Evolutionary conservation across 2,329 filamentous ascomycete genomes (phyloP), one percentile per base, ranked within the genome.

Genomic region (Pyrenochaeta sp.): DNA sequence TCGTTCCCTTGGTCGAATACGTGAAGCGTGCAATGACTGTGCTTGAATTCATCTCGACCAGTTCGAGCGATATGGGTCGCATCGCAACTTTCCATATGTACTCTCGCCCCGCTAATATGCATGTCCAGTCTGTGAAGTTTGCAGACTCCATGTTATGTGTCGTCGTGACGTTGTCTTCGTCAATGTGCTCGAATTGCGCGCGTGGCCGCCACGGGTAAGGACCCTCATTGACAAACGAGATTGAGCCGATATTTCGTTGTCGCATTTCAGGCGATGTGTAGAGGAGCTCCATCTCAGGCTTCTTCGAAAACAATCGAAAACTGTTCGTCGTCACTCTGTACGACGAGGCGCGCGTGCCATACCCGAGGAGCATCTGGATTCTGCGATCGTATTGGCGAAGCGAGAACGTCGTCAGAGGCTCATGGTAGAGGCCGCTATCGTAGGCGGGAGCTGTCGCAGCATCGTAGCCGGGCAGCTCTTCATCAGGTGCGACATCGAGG

Each of bases 181-280:
- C 38, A 13, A 35, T 48, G 23, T 63, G 50, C 3, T 44, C 28
- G 20, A 68, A 61, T 28, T 58, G 56, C 9, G 67, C 67, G 8
- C 65, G 59, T 21, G 65, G 65, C 18, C 65, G 54, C 67, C 67
- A 69, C 0, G 67, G 67, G 7, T 67, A 29, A 1, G 64, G 62
- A 1, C 65, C 64, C 26, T 65, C 36, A 14, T 60, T 55, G 35
- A 63, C 57, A 24, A 67, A 69, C 7, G 45, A 48, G 11, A 68
- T 62, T 0, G 48, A 46, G 6, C 60, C 60, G n/a, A 67, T 47
- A 13, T 48, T 55, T 10, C 60, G 51, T 44, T 63, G 56, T 5
- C 38, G 40, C 19, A 42, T 41, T n/a, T 51, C 56, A 21, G 36
- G 45, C 3, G 35, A 34, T 4, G 56, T 58, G 20, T 62, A 57